These are phyloP conservation scores for Ramaria sp. DNA, from an alignment of 768 basidiomycete genomes.

Conservation along the genomic window DNA sequence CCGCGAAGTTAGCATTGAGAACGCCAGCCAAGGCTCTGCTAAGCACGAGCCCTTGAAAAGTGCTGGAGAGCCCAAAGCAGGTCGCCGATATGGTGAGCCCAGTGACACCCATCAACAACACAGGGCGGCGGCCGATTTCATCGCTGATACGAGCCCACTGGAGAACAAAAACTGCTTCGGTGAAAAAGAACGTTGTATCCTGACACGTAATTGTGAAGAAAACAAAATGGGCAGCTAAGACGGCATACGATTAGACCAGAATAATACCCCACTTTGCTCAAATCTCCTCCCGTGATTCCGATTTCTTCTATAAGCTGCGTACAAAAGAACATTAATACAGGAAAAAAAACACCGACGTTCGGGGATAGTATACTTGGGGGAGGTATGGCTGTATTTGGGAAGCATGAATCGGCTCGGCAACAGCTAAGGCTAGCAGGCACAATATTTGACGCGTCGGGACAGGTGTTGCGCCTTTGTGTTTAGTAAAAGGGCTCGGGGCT, in stretches of 20 bases:
- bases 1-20: constrained; percentile 11
- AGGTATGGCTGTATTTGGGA: constrained; percentile 4
- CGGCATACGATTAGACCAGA: constrained; percentile 14
- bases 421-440: background rate
- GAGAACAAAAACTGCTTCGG: constrained; percentile 25
- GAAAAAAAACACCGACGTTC: background rate
- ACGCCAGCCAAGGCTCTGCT: constrained; percentile 12
- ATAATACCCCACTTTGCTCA: constrained; percentile 16
- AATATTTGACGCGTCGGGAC: background rate
- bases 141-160: constrained; percentile 32
- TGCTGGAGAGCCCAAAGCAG: constrained; percentile 13
- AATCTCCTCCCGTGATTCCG: constrained; percentile 16
- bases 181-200: constrained; percentile 18
- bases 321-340: background rate
- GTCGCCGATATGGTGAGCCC: constrained; percentile 12
- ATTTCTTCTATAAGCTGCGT: constrained; percentile 11
- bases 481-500: background rate
- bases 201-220: constrained; percentile 3
- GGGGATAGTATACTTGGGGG: background rate
- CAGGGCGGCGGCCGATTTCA: constrained; percentile 15
- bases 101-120: constrained; percentile 12
- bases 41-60: constrained; percentile 8
- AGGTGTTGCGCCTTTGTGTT: background rate
- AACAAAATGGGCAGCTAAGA: background rate
- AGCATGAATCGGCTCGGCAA: constrained; percentile 2